phyloP scores from a whole-genome alignment of 768 basidiomycete genomes.

The Lepiota venenata region DNA sequence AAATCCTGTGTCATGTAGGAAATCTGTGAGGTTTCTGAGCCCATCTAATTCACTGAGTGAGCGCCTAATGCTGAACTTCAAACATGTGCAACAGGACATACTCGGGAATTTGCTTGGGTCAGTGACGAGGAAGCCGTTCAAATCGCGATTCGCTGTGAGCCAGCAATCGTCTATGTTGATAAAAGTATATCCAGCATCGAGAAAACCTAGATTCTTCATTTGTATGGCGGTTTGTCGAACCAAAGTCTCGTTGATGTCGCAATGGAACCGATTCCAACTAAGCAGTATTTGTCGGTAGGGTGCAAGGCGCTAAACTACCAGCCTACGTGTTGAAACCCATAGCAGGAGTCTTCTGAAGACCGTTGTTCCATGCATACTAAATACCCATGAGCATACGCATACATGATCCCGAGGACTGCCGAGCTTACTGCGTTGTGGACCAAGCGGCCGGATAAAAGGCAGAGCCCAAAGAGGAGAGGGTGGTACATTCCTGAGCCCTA shows the following conservation, averaged over 20 bases:
- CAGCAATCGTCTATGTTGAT: constrained; percentile 25
- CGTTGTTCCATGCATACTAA: constrained; percentile 19
- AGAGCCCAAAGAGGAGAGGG: too few relatives aligned
- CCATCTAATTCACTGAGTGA: constrained; percentile 4
- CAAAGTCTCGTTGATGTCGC: constrained; percentile 22
- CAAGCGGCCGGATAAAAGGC: not conserved
- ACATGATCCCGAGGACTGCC: not conserved
- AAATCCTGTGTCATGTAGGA: constrained; percentile 21
- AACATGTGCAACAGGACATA: not conserved
- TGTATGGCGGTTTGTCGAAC: constrained; percentile 19
- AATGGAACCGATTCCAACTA: constrained; percentile 24
- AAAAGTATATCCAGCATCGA: constrained; percentile 22
- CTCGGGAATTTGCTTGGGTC: constrained; percentile 22
- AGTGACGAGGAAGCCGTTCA: constrained; percentile 16
- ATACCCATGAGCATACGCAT: not conserved
- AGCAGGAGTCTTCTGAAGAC: constrained; percentile 19
- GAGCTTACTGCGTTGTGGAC: not conserved
- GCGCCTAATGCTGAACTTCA: not conserved
- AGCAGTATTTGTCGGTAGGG: too few relatives aligned
- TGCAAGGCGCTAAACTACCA: not conserved
- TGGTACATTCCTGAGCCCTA: too few relatives aligned
- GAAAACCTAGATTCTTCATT: constrained; percentile 21
- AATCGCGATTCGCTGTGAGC: constrained; percentile 19
- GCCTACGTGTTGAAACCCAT: constrained; percentile 25
- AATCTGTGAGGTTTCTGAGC: constrained; percentile 21